Percentiles rank a stretch among this genome's conserved stretches.
Conservation (phyloP, 192 early-diverging fungal species). For the Mortierella hygrophila region DNA sequence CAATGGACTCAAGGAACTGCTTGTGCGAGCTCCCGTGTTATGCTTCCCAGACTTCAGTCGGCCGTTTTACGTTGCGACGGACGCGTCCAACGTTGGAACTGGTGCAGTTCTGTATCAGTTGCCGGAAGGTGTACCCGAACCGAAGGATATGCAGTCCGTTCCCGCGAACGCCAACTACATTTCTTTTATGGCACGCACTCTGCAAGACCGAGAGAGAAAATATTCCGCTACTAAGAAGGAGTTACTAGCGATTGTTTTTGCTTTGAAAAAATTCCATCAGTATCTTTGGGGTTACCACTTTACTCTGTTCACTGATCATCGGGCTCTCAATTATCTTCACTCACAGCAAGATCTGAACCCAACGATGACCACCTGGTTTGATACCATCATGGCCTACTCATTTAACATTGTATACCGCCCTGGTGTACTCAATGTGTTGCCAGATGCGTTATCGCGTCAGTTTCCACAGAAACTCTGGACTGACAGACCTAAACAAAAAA, state of each 20-base stretch:
- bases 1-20: conserved; percentile 1
- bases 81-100: conserved; percentile 58
- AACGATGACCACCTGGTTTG: conserved; percentile 45
- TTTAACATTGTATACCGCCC: conserved; percentile 37
- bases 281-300: conserved; percentile 51
- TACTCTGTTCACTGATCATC: conserved; percentile 56
- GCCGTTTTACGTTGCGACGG: conserved; percentile 51
- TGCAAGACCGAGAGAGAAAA: conserved; percentile 28
- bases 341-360: conserved; percentile 9
- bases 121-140: neutral
- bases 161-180: conserved; percentile 25
- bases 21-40: conserved; percentile 20
- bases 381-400: conserved; percentile 38
- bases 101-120: conserved; percentile 49
- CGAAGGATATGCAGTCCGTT: neutral
- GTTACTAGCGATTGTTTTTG: conserved; percentile 35
- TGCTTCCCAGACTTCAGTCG: conserved; percentile 22
- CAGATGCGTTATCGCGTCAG: conserved; percentile 43
- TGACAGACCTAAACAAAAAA: neutral
- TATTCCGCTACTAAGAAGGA: conserved; percentile 54
- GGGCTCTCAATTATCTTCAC: conserved; percentile 39
- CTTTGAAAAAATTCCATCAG: conserved; percentile 51
- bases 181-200: conserved; percentile 34
- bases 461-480: conserved; percentile 16
- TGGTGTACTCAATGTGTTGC: conserved; percentile 44